Evolutionary conservation across 2,329 filamentous ascomycete species (phyloP), one percentile per base, ranked within the genome.

Genomic region (Penicillium decumbens): DNA sequence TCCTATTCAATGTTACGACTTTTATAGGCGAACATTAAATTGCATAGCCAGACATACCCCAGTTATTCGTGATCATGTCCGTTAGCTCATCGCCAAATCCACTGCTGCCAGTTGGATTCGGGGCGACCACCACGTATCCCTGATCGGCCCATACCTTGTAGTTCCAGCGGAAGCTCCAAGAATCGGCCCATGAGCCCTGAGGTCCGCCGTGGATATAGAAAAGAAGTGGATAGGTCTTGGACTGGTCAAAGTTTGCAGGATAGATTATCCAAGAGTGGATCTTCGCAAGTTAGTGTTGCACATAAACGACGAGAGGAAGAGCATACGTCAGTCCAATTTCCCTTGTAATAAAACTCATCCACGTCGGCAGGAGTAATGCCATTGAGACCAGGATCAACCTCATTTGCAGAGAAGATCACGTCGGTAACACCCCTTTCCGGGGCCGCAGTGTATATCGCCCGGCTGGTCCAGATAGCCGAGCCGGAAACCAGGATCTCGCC

Each of bases 121-220:
- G 88, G 43, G 83, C 79, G 41, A 95, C 82, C 20, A 87, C 88
- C 3, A 95, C 80, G 64, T 93, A 95, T 40, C 89, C 89, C 71
- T 92, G 88, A 67, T 95, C 89, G 3, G 89, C 89, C 64, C 89
- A 95, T 8, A 92, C 79, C 51, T 87, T 88, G 1, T 87, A 85
- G 65, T 95, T 95, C 89, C 89, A 95, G 15, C 89, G 78, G 2
- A 85, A 89, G 66, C 80, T 86, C 88, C 89, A 95, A 25, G 78
- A 75, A 62, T 93, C 85, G 28, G 69, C 73, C 85, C 87, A 92
- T 0, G 87, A 81, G 20, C 84, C 81, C 66, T 93, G 88, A 0
- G 89, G 89, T 0, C 89, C 89, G 47, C 89, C 89, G 63, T 95
- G 89, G 54, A 95, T 87, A 37, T 91, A 73, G 64, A 90, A 85